Evolutionary conservation across 2,329 filamentous ascomycete genomes (phyloP), one percentile per base, ranked within the genome.

Genomic region (Monosporascus sp.): DNA sequence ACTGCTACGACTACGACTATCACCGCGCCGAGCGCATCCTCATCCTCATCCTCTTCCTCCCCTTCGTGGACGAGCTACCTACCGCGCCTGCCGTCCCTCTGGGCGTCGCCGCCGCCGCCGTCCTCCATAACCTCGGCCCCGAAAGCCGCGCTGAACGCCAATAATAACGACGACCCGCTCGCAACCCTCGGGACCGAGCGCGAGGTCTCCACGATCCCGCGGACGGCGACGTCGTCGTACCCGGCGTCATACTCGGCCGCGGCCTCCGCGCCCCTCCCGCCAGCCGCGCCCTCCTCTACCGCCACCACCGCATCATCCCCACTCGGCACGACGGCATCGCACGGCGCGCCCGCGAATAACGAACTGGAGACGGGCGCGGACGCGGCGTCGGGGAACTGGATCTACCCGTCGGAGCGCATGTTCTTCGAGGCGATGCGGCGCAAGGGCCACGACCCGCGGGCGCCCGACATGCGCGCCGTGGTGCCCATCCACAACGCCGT

Each of bases 401-500:
- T 99, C 56, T 99, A 99, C 72, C 94, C 94, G 0, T 94, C 89
- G 0, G 93, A 97, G 70, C 88, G 89, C 67, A 96, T 97, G 85
- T 99, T 99, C 78, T 97, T 97, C 74, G 89, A 96, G 48, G 94
- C 94, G 45, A 93, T 99, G 85, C 85, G 88, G 76, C 87, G 93
- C 68, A 99, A 99, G 72, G 88, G 87, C 44, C 87, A 91, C 74
- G 83, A 85, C 56, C 86, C 82, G 31, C 75, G 78, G 16, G 83
- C 82, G 0, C 76, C 79, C 6, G 91, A 96, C 72, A 97, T 97
- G 87, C 86, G 83, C 65, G 89, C 89, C 37, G 92, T 97, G 37
- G 92, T 97, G 52, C 94, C 91, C 3, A 97, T 97, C 64, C 94
- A 99, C 74, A 99, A 99, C 69, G 94, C 94, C 45, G 94, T 99